These are phyloP conservation scores for Acidomyces sp. DNA, from an alignment of 495 filamentous ascomycete species.

Conservation along the genomic window DNA sequence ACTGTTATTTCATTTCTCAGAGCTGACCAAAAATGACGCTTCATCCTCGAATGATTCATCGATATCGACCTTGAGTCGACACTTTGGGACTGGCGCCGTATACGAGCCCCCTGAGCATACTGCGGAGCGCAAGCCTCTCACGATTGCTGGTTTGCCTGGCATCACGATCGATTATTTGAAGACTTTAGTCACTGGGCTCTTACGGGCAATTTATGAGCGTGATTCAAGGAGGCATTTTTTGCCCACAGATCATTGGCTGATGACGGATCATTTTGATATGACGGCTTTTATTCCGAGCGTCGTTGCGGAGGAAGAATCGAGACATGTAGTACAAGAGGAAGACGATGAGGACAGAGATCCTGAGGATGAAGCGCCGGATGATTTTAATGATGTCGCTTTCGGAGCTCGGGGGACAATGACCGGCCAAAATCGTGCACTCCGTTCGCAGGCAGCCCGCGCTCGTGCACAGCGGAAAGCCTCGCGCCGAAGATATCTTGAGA, in stretches of 20 bases:
- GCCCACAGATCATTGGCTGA: slow-evolving; percentile 76
- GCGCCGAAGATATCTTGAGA: slow-evolving; percentile 53
- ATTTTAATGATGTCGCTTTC: neutral
- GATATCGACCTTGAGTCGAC: slow-evolving; percentile 35
- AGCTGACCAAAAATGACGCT: slow-evolving; percentile 34
- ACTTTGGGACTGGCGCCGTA: slow-evolving; percentile 34
- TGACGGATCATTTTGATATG: slow-evolving; percentile 88
- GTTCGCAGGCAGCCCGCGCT: slow-evolving; percentile 22
- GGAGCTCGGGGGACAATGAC: neutral
- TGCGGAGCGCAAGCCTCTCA: slow-evolving; percentile 12
- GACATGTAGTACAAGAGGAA: slow-evolving; percentile 47
- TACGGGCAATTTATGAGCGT: slow-evolving; percentile 82
- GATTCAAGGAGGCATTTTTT: slow-evolving; percentile 84
- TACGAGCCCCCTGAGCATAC: slow-evolving; percentile 10
- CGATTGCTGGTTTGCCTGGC: slow-evolving; percentile 47
- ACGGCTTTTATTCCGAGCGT: slow-evolving; percentile 76
- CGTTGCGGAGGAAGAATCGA: slow-evolving; percentile 73
- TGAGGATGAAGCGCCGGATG: slow-evolving; percentile 25
- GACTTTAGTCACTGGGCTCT: slow-evolving; percentile 64
- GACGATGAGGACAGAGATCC: slow-evolving; percentile 35
- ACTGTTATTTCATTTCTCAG: slow-evolving; percentile 68
- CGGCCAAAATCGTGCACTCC: slow-evolving; percentile 4
- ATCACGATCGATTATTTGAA: slow-evolving; percentile 70
- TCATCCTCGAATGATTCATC: neutral
- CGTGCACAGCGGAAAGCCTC: slow-evolving; percentile 50